Evolutionary conservation across 257 asterid species (phyloP), one percentile per base, ranked within the genome.

Genomic region (Solanum gracilifrons): DNA sequence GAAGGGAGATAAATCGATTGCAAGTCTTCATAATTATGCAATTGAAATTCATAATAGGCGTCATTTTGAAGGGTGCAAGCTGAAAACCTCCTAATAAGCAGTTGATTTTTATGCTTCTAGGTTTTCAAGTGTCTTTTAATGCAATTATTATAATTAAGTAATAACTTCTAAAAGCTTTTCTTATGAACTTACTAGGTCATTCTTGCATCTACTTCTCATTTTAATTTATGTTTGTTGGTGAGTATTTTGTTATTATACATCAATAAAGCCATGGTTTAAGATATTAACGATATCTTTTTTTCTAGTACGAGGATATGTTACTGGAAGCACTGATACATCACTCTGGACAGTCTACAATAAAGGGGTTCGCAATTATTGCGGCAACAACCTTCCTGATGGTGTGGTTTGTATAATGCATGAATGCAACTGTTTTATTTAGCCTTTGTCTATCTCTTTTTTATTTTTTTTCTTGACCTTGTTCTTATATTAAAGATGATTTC

Each of bases 321-420:
- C 99, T 6, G 99, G 99, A 87, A 97, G 98, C 91, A 96, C 99
- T 62, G 99, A 97, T 77, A 97, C 99, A 13, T 97, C 99, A 83
- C 91, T 97, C 33, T 97, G 99, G 99, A 95, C 99, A 1, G 98
- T 97, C 87, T 97, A 97, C 93, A 91, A 91, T 39, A 95, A 95
- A 51, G 99, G 99, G 31, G 87, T 92, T 76, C 93, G 96, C 4
- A 94, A 92, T 77, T 97, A 97, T 85, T 97, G 99, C 43, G 98
- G 99, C 90, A 97, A 97, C 91, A 89, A 79, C 51, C 99, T 97
- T 87, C 98, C 98, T 16, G 95, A 97, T 91, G 99, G 99, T 97
- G 90, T 80, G 94, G 92, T 88, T 88, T 87, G 90, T 84, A 86
- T 87, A 21, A 84, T 83, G 82, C 86, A 43, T 46, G 84, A 79